A percentile compares a stretch with the other conserved stretches of the same genome.
phyloP scores from a whole-genome alignment of 495 filamentous ascomycete species.

The Aspergillus nidulans region DNA sequence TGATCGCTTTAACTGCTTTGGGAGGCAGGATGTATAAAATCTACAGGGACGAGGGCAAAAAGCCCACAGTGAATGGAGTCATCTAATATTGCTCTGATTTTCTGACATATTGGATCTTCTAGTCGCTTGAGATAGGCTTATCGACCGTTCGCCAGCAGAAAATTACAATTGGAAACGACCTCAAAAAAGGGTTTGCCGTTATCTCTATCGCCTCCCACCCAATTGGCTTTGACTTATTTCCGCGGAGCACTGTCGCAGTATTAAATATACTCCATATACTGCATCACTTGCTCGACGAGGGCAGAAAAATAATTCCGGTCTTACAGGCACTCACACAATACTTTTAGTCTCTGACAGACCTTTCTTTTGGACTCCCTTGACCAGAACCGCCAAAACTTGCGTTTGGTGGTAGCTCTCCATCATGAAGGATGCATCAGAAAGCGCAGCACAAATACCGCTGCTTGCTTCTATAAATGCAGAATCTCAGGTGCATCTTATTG shows the following conservation, averaged over 20 bases:
- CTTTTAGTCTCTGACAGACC: background rate
- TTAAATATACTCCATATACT: slow-evolving; percentile 1
- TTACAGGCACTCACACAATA: background rate
- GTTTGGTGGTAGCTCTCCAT: slow-evolving; percentile 18
- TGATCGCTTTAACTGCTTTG: slow-evolving; percentile 25
- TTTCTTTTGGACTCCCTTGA: background rate
- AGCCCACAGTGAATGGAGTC: background rate
- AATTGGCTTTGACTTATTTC: slow-evolving; percentile 16
- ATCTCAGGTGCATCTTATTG: slow-evolving; percentile 76
- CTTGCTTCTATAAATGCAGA: slow-evolving; percentile 73
- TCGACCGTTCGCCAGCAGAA: slow-evolving; percentile 7
- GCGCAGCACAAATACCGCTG: slow-evolving; percentile 42
- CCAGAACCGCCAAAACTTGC: background rate
- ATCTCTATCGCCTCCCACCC: slow-evolving; percentile 18
- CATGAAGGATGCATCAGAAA: slow-evolving; percentile 34
- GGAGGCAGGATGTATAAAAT: slow-evolving; percentile 16
- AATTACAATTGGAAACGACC: slow-evolving; percentile 4
- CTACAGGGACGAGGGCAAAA: slow-evolving; percentile 6
- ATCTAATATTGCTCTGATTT: background rate
- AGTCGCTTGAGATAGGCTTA: slow-evolving; percentile 19
- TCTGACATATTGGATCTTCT: slow-evolving; percentile 9
- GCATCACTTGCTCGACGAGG: background rate
- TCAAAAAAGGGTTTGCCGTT: slow-evolving; percentile 9
- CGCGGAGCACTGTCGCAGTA: slow-evolving; percentile 9
- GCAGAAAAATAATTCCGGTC: background rate